Base-by-base conservation (phyloP, 345 rosid genomes). In the Pugionium dolabratum region DNA sequence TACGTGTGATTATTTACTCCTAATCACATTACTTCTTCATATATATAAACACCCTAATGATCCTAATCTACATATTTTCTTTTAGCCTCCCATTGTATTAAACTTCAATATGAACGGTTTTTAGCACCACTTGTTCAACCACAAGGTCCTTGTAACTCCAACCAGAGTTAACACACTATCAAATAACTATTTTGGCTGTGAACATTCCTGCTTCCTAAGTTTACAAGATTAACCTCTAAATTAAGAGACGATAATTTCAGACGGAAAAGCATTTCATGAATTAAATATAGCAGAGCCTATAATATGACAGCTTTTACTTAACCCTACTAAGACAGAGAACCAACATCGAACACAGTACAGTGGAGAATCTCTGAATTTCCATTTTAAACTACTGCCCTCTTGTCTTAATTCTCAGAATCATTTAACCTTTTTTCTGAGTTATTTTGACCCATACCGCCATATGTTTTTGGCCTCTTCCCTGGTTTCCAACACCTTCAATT, bases 391-490 rank as follows among this genome's bases (percentile, higher is more conserved):
- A 62, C 71, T 80, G 72, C 69, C 65, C 70, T 76, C 83, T 85
- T 81, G 89, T 82, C 87, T 36, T 76, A 67, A 34, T 64, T 37
- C 62, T 43, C 69, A 59, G 56, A 36, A 1, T 59, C 76, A 59
- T 66, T 66, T 70, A 57, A 58, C 54, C 71, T 66, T 75, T 39
- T 31, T 28, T 43, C 43, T 70, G 71, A 73, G 80, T 83, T 79
- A 63, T 37, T 65, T 73, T 64, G 52, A 81, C 91, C 96, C 97
- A 91, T 86, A 67, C 84, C 64, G 18, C 18, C 18, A 18, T 18
- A 18, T 83, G 67, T 75, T 67, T 74, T 81, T 82, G 79, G 77
- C 75, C 67, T 66, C 72, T 75, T 31, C 60, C 39, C 39, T 49
- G 2, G 28, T 31, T 30, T 36, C 69, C 59, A 59, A 60, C 73